Conservation (phyloP, 139 green algal genomes). For the Dunaliella primolecta region DNA sequence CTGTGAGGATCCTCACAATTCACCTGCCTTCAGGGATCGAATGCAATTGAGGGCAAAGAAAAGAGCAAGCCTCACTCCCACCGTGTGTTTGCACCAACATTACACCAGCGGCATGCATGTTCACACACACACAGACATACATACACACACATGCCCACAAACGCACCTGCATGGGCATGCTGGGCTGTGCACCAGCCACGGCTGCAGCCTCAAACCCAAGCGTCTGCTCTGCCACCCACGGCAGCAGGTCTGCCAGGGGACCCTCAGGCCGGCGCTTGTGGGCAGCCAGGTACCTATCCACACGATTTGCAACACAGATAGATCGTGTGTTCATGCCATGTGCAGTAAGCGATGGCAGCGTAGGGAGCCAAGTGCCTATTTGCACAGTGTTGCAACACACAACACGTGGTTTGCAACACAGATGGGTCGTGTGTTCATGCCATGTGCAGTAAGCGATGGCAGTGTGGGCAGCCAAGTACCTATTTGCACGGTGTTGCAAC, state of each 20-base stretch:
- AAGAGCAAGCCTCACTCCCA: no score
- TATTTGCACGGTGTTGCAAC: not conserved
- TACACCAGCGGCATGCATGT: not conserved
- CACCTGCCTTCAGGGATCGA: no score
- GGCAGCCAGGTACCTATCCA: slow-evolving; percentile 8
- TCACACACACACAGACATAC: not conserved
- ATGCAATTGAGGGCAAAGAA: no score
- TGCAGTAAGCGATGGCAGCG: not conserved
- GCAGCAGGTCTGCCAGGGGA: slow-evolving; percentile 57
- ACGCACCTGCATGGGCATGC: slow-evolving; percentile 18
- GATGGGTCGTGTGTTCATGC: not conserved
- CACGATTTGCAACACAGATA: not conserved
- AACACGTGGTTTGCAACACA: not conserved
- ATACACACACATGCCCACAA: slow-evolving; percentile 7
- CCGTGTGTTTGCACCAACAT: no score
- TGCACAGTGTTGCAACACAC: not conserved
- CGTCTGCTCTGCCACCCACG: slow-evolving; percentile 64
- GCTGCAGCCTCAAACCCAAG: slow-evolving; percentile 64
- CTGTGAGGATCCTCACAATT: no score
- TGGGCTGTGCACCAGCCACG: slow-evolving; percentile 29
- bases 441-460: not conserved
- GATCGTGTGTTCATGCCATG: not conserved
- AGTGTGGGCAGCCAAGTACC: not conserved
- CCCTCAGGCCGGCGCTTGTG: slow-evolving; percentile 46
- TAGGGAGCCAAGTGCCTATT: not conserved